Evolutionary conservation across 768 basidiomycete genomes (phyloP).

Genomic region (Lentinula detonsa): DNA sequence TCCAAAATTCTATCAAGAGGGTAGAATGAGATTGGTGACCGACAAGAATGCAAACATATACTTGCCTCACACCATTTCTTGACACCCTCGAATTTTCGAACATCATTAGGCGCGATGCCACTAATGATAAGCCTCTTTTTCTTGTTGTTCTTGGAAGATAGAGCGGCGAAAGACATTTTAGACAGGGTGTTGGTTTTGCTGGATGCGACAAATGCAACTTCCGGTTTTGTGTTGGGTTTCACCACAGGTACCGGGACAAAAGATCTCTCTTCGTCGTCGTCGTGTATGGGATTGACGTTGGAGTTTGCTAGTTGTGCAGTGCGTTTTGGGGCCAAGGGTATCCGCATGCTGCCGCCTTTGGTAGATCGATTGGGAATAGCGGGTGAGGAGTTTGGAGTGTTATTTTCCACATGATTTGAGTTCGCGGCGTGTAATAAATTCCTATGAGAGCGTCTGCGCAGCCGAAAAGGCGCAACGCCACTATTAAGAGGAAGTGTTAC

Average conservation of each 20-base stretch:
- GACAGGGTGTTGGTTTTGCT: slow-evolving; percentile 21
- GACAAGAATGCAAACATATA: slow-evolving; percentile 8
- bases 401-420: slow-evolving; percentile 3
- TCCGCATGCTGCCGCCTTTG: slow-evolving; percentile 12
- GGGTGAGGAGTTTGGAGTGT: background rate
- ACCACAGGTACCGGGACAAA: slow-evolving; percentile 3
- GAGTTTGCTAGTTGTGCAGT: slow-evolving; percentile 16
- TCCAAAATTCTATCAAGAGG: slow-evolving; percentile 56
- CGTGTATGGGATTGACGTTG: slow-evolving; percentile 12
- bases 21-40: background rate
- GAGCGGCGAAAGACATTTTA: slow-evolving; percentile 30
- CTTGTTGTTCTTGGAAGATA: slow-evolving; percentile 41
- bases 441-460: slow-evolving; percentile 24
- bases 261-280: slow-evolving; percentile 23
- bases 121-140: slow-evolving; percentile 66
- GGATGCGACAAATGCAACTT: slow-evolving; percentile 27
- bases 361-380: background rate
- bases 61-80: slow-evolving; percentile 75
- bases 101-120: slow-evolving; percentile 58
- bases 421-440: slow-evolving; percentile 25
- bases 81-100: slow-evolving; percentile 57
- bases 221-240: slow-evolving; percentile 15
- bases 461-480: slow-evolving; percentile 31
- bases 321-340: slow-evolving; percentile 26
- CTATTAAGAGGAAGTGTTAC: slow-evolving; percentile 26